phyloP scores from a whole-genome alignment of 2,329 filamentous ascomycete species.

The Huntiella bhutanensis region DNA sequence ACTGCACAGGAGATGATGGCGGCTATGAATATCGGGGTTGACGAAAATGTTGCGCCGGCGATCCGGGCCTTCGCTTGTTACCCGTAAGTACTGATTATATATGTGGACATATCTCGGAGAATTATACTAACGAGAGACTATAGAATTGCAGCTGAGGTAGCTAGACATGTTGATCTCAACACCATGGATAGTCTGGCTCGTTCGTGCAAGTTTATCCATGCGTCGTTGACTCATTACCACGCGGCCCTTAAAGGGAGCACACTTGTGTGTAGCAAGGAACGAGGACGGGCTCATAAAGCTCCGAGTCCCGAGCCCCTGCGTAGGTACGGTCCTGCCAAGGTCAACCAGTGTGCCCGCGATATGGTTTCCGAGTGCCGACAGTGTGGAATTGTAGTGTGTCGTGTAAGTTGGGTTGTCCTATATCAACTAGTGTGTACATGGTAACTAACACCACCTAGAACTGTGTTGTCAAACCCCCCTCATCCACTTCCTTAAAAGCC shows the following conservation, averaged over 20 bases:
- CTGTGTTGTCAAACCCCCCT: slow-evolving; percentile 69
- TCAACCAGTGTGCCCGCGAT: slow-evolving; percentile 66
- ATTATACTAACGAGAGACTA: not conserved
- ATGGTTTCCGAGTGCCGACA: slow-evolving; percentile 68
- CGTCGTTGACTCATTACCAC: slow-evolving; percentile 61
- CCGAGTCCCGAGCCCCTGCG: slow-evolving; percentile 26
- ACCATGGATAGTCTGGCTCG: slow-evolving; percentile 66
- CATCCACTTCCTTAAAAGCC: slow-evolving; percentile 44
- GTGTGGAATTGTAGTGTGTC: slow-evolving; percentile 60
- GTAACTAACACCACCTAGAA: slow-evolving; percentile 38
- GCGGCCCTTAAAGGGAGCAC: slow-evolving; percentile 53
- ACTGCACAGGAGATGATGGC: slow-evolving; percentile 8
- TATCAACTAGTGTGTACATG: not conserved
- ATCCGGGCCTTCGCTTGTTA: slow-evolving; percentile 19
- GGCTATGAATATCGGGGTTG: slow-evolving; percentile 8
- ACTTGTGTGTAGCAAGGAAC: slow-evolving; percentile 57
- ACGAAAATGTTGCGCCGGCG: slow-evolving; percentile 5
- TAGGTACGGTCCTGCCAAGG: slow-evolving; percentile 40
- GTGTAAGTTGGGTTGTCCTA: slow-evolving; percentile 37
- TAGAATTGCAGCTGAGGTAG: slow-evolving; percentile 62
- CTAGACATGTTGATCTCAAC: slow-evolving; percentile 66
- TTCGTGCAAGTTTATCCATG: slow-evolving; percentile 63
- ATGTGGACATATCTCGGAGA: no score
- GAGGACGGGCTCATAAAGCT: not conserved
- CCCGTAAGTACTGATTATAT: slow-evolving; percentile 16